Conservation (phyloP, 371 early-diverging fungal genomes). For the Circinella minor region DNA sequence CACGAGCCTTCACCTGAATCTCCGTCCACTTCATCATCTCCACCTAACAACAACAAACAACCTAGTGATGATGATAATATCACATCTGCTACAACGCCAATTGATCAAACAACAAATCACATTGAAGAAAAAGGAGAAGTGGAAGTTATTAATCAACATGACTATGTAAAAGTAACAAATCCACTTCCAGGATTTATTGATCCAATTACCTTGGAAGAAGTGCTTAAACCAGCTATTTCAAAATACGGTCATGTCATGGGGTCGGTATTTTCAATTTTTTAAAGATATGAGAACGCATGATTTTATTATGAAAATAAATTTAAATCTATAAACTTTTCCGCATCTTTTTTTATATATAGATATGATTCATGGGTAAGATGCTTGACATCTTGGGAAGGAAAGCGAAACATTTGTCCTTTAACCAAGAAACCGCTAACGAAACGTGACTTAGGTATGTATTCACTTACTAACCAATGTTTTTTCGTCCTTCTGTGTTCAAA, state of each 20-base stretch:
- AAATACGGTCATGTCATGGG: slow-evolving; percentile 97
- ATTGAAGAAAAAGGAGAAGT: neutral
- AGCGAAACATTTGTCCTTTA: slow-evolving; percentile 89
- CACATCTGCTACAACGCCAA: neutral
- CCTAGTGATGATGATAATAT: neutral
- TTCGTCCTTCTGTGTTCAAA: neutral
- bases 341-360: slow-evolving; percentile 17
- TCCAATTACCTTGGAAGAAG: slow-evolving; percentile 91
- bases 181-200: slow-evolving; percentile 93
- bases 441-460: slow-evolving; percentile 74
- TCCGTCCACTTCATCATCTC: neutral
- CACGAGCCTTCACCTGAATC: slow-evolving; percentile 11
- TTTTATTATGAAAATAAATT: neutral
- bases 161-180: slow-evolving; percentile 43
- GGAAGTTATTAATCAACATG: neutral
- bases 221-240: slow-evolving; percentile 93
- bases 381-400: slow-evolving; percentile 76
- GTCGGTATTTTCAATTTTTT: slow-evolving; percentile 20
- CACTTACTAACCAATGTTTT: neutral
- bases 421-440: slow-evolving; percentile 92
- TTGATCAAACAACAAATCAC: neutral
- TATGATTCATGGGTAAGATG: slow-evolving; percentile 94
- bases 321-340: too few relatives aligned
- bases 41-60: neutral
- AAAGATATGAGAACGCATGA: neutral